A percentile compares a stretch with the other conserved stretches of the same genome.
Evolutionary conservation across 139 green algal species (phyloP).

Genomic region (Coelastrella sp.): DNA sequence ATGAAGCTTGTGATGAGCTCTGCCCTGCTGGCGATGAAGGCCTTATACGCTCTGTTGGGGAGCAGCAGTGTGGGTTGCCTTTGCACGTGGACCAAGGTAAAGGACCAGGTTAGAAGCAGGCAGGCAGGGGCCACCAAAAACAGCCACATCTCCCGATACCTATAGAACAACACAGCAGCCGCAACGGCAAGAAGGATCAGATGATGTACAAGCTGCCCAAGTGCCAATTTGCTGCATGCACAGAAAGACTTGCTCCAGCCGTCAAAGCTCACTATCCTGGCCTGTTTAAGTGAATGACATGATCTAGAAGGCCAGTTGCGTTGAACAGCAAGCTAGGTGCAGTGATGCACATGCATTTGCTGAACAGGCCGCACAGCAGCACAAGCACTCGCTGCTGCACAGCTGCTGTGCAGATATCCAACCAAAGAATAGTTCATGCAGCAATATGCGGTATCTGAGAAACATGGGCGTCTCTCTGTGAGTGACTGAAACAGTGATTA

Average conservation of each 20-base stretch:
- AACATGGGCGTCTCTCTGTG: no score
- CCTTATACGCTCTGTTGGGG: neutral
- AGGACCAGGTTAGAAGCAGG: neutral
- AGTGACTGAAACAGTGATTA: neutral
- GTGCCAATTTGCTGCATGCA: neutral
- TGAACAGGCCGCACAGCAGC: no score
- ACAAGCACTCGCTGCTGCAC: no score
- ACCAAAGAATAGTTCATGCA: neutral
- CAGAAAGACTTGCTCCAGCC: no score
- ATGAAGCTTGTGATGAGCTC: constrained; percentile 21
- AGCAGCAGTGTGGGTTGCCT: neutral
- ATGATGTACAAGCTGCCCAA: neutral
- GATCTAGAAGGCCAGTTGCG: no score
- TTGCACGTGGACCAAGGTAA: neutral
- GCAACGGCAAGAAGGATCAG: neutral
- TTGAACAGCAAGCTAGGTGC: no score
- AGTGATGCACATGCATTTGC: no score
- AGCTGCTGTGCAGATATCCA: neutral
- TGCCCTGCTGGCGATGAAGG: neutral
- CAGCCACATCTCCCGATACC: constrained; percentile 26
- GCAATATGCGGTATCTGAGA: neutral
- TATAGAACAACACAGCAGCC: neutral
- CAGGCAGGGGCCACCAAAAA: constrained; percentile 15
- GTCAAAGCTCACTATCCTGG: no score
- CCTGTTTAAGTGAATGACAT: no score